Evolutionary conservation across 441 rosid genomes (phyloP).

Genomic region (Breynia disticha): DNA sequence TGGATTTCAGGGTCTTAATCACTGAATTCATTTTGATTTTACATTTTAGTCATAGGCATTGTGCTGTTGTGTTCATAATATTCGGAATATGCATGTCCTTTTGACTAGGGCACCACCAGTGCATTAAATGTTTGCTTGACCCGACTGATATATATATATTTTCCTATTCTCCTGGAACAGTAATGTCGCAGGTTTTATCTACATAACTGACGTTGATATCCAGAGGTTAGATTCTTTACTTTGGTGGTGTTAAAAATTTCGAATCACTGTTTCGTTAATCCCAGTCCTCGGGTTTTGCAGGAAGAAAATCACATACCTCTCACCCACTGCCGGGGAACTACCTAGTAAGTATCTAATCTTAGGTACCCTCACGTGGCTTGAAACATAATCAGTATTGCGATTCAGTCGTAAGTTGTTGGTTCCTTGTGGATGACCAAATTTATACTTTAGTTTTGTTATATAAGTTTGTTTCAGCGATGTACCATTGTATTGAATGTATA

Average conservation of each 20-base stretch:
- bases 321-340: conserved; percentile 62
- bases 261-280: not conserved
- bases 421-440: not conserved
- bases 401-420: not conserved
- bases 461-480: no score
- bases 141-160: not conserved
- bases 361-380: conserved; percentile 82
- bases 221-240: conserved; percentile 23
- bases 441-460: not conserved
- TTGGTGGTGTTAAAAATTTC: not conserved
- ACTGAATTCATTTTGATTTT: no score
- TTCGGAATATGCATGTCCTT: not conserved
- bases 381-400: conserved; percentile 32
- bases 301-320: conserved; percentile 57
- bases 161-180: conserved; percentile 24
- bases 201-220: conserved; percentile 47
- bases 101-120: not conserved
- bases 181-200: conserved; percentile 69
- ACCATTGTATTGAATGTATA: no score
- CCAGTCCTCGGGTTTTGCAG: conserved; percentile 20
- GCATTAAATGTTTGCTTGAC: not conserved
- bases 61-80: not conserved
- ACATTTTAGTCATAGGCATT: no score
- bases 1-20: no score
- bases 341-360: conserved; percentile 57